Conservation (phyloP, 331 rosid species). For the Quercus phellos region DNA sequence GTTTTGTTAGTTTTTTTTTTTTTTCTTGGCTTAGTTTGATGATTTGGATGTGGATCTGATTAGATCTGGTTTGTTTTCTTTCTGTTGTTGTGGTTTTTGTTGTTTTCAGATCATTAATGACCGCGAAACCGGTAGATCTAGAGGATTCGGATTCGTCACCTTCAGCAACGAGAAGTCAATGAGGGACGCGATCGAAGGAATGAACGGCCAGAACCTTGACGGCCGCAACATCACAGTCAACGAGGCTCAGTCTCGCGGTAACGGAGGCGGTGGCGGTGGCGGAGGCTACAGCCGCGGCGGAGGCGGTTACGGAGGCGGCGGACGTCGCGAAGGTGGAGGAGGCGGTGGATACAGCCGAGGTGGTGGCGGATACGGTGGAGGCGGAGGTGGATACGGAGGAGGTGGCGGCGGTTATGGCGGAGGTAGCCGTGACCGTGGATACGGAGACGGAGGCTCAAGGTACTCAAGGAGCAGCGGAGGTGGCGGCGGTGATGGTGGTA, state of each 20-base stretch:
- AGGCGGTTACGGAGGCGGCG: slow-evolving; percentile 15
- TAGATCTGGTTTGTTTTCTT: not conserved
- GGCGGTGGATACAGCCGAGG: slow-evolving; percentile 34
- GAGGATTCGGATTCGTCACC: slow-evolving; percentile 85
- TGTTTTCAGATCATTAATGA: slow-evolving; percentile 57
- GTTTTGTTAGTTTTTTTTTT: slow-evolving; percentile 17
- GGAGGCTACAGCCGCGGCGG: slow-evolving; percentile 17
- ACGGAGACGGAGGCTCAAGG: slow-evolving; percentile 34
- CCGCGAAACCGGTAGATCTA: slow-evolving; percentile 82
- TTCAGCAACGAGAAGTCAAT: slow-evolving; percentile 59
- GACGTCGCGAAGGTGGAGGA: slow-evolving; percentile 32
- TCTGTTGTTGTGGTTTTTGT: not conserved
- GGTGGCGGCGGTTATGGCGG: slow-evolving; percentile 37
- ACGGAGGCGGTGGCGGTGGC: slow-evolving; percentile 40
- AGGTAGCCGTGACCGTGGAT: slow-evolving; percentile 33
- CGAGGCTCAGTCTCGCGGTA: slow-evolving; percentile 79
- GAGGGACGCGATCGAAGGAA: slow-evolving; percentile 76
- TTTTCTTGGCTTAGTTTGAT: not conserved
- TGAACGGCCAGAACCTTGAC: slow-evolving; percentile 76
- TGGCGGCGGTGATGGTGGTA: slow-evolving; percentile 44
- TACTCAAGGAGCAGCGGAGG: slow-evolving; percentile 29
- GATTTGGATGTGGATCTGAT: slow-evolving; percentile 16
- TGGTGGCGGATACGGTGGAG: slow-evolving; percentile 20
- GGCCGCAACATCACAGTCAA: slow-evolving; percentile 84
- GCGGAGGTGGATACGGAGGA: slow-evolving; percentile 27